Conservation (phyloP, 192 early-diverging fungal species). For the Entophlyctis luteolus region DNA sequence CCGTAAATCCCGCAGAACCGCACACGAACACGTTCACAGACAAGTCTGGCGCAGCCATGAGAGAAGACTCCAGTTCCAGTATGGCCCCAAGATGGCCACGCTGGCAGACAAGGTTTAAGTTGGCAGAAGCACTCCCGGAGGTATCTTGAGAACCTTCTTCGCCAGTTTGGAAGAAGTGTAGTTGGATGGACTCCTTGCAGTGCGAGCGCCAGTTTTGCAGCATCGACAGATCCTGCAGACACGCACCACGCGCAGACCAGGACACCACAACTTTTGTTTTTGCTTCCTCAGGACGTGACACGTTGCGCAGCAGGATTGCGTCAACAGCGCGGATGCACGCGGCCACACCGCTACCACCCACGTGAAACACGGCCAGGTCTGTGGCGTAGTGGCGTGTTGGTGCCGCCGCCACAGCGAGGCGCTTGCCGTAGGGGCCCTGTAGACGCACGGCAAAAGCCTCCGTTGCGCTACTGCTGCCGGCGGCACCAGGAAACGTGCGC, state of each 20-base stretch:
- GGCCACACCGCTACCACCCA: constrained; percentile 16
- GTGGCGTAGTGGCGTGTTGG: no score
- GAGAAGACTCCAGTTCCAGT: no score
- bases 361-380: constrained; percentile 12
- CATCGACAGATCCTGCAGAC: background rate
- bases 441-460: background rate
- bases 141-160: no score
- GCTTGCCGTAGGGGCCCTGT: constrained; percentile 13
- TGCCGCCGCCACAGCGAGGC: background rate
- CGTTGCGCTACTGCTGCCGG: background rate
- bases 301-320: background rate
- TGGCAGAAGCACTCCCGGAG: no score
- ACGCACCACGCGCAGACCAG: background rate
- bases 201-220: background rate
- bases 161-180: no score
- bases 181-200: no score
- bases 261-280: background rate
- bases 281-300: background rate
- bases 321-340: background rate
- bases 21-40: constrained; percentile 13
- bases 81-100: no score
- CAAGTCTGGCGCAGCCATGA: no score
- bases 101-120: no score
- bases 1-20: background rate
- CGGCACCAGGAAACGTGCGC: background rate